Evolutionary conservation across 75 land plant species (phyloP).

Genomic region (Selaginella moellendorffii): DNA sequence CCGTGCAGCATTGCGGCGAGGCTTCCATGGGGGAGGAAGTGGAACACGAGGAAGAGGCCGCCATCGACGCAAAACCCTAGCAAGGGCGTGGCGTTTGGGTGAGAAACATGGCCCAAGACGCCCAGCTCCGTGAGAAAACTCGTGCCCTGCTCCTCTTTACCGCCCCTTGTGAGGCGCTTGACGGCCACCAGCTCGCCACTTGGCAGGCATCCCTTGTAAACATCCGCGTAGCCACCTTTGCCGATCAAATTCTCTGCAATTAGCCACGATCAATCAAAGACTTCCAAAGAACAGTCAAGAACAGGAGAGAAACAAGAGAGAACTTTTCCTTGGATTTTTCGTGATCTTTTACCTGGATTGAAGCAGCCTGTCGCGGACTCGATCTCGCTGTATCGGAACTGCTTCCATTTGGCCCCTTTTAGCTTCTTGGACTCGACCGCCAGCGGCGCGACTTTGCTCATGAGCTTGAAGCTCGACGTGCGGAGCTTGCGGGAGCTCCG

Average conservation of each 20-base stretch:
- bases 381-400: background rate
- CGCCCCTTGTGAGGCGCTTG: background rate
- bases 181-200: conserved; percentile 3
- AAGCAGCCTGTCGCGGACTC: background rate
- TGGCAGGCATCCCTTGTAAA: background rate
- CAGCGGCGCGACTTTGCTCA: background rate
- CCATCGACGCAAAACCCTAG: conserved; percentile 4
- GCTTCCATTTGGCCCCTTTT: background rate
- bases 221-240: conserved; percentile 7
- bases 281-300: too few species aligned
- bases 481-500: too few species aligned
- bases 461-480: too few species aligned
- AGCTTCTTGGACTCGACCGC: background rate
- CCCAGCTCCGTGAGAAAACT: conserved; percentile 8
- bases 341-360: too few species aligned
- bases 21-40: conserved; percentile 1
- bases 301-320: too few species aligned
- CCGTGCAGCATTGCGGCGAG: conserved; percentile 1
- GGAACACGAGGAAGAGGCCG: background rate
- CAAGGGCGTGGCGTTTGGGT: conserved; percentile 7
- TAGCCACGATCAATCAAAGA: too few species aligned
- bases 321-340: too few species aligned
- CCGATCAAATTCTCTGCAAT: conserved; percentile 4
- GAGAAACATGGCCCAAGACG: background rate
- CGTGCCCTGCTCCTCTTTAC: conserved; percentile 2